Conservation (phyloP, 2,329 filamentous ascomycete genomes). For the Colletotrichum caudatum region DNA sequence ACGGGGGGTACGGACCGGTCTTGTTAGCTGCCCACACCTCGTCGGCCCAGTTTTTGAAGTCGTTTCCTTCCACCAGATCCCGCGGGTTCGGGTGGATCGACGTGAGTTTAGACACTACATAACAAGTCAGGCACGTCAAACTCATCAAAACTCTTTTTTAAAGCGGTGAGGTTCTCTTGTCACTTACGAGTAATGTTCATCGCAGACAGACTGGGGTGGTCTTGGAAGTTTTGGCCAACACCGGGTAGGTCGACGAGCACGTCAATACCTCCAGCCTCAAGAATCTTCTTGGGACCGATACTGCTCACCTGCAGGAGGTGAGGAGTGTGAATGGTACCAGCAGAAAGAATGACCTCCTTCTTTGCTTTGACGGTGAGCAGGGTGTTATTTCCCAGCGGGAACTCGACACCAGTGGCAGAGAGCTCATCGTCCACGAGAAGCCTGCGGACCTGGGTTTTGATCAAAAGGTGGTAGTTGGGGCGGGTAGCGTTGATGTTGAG, state of each 20-base stretch:
- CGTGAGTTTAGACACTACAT: slow-evolving; percentile 28
- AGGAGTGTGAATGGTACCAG: slow-evolving; percentile 53
- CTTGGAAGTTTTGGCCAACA: slow-evolving; percentile 59
- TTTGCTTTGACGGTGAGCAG: slow-evolving; percentile 44
- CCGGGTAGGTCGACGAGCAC: slow-evolving; percentile 56
- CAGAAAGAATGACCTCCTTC: slow-evolving; percentile 53
- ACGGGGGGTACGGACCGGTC: slow-evolving; percentile 35
- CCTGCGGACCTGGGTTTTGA: slow-evolving; percentile 51
- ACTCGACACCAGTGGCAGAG: slow-evolving; percentile 51
- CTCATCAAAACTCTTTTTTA: neutral
- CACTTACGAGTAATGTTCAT: slow-evolving; percentile 41
- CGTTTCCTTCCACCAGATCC: slow-evolving; percentile 33
- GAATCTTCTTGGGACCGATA: slow-evolving; percentile 53
- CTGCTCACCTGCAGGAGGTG: slow-evolving; percentile 59
- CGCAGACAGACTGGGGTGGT: slow-evolving; percentile 50
- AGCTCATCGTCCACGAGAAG: slow-evolving; percentile 48
- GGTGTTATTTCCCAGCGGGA: slow-evolving; percentile 41
- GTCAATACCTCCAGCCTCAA: slow-evolving; percentile 52
- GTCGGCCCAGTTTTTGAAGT: slow-evolving; percentile 42
- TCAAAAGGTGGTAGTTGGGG: slow-evolving; percentile 51
- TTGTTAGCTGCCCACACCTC: slow-evolving; percentile 28
- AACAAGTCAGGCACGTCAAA: slow-evolving; percentile 1
- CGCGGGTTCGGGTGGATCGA: slow-evolving; percentile 38
- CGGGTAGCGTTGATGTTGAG: slow-evolving; percentile 48
- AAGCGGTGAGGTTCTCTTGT: neutral